Conservation (phyloP, 2,329 filamentous ascomycete species). For the Colletotrichum tabaci region DNA sequence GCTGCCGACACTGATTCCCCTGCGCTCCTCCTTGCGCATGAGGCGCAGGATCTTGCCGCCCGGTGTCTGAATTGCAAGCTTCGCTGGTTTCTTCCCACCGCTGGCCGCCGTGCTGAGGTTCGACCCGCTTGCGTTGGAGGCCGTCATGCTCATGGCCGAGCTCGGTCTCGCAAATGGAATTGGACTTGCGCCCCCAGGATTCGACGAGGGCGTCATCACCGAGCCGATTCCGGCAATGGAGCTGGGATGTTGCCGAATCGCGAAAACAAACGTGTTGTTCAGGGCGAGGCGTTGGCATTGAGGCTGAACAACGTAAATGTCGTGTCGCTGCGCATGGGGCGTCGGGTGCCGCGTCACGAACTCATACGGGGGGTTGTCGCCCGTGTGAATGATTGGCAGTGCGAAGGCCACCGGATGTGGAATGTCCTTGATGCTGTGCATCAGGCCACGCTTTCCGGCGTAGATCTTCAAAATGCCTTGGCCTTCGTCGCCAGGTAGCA, state of each 20-base stretch:
- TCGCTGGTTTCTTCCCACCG: constrained; percentile 86
- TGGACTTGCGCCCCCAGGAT: constrained; percentile 67
- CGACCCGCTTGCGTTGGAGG: constrained; percentile 70
- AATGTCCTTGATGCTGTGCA: constrained; percentile 98
- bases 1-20: constrained; percentile 64
- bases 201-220: constrained; percentile 61
- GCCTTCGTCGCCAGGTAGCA: constrained; percentile 93
- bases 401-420: constrained; percentile 92
- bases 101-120: constrained; percentile 69
- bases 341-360: constrained; percentile 95
- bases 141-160: constrained; percentile 76
- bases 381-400: constrained; percentile 90
- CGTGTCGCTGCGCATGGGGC: constrained; percentile 96
- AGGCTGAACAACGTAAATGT: constrained; percentile 96
- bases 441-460: constrained; percentile 92
- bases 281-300: constrained; percentile 90
- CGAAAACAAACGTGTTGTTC: constrained; percentile 99
- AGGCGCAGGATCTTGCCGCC: constrained; percentile 93
- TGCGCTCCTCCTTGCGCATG: constrained; percentile 83
- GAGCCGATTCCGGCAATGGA: constrained; percentile 61
- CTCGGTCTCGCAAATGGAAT: constrained; percentile 73
- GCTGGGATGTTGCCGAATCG: constrained; percentile 89
- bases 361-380: constrained; percentile 94
- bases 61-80: constrained; percentile 94
- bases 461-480: constrained; percentile 91